Evolutionary conservation across 140 eudicot species (phyloP).

Genomic region (Oenanthe javanica): DNA sequence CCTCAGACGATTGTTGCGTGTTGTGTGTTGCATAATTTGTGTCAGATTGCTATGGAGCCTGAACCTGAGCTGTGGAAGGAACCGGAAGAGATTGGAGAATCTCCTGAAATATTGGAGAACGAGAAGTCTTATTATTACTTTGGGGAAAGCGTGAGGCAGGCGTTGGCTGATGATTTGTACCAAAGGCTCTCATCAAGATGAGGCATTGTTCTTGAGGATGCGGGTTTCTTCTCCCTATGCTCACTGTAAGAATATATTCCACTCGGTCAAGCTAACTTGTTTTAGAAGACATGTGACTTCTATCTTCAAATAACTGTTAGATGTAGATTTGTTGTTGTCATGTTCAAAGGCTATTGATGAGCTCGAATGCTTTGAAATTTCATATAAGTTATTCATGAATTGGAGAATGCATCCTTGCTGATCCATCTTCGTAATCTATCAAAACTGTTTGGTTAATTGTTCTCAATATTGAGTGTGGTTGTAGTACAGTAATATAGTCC

Average conservation of each 20-base stretch:
- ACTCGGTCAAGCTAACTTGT: slow-evolving; percentile 23
- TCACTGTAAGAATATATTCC: neutral
- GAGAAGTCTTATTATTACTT: slow-evolving; percentile 71
- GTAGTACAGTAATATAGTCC: neutral
- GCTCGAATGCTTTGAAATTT: neutral
- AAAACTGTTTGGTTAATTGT: neutral
- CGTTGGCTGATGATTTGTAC: slow-evolving; percentile 93
- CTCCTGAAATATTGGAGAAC: slow-evolving; percentile 69
- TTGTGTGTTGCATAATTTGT: slow-evolving; percentile 91
- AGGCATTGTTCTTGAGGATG: slow-evolving; percentile 14
- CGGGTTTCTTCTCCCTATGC: slow-evolving; percentile 6
- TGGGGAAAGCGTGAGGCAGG: slow-evolving; percentile 84
- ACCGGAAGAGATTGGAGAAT: slow-evolving; percentile 71
- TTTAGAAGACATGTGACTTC: slow-evolving; percentile 17
- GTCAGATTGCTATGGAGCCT: slow-evolving; percentile 97
- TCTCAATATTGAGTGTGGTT: neutral
- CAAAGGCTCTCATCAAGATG: slow-evolving; percentile 85
- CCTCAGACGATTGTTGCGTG: slow-evolving; percentile 97
- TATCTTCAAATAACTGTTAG: slow-evolving; percentile 14
- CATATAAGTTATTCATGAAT: neutral
- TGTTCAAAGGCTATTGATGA: slow-evolving; percentile 14
- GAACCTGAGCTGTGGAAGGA: slow-evolving; percentile 94
- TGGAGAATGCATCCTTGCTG: neutral
- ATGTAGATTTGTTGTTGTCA: slow-evolving; percentile 19
- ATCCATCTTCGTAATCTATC: neutral